phyloP scores from a whole-genome alignment of 106 monocot genomes.

The Gastrodia elata region DNA sequence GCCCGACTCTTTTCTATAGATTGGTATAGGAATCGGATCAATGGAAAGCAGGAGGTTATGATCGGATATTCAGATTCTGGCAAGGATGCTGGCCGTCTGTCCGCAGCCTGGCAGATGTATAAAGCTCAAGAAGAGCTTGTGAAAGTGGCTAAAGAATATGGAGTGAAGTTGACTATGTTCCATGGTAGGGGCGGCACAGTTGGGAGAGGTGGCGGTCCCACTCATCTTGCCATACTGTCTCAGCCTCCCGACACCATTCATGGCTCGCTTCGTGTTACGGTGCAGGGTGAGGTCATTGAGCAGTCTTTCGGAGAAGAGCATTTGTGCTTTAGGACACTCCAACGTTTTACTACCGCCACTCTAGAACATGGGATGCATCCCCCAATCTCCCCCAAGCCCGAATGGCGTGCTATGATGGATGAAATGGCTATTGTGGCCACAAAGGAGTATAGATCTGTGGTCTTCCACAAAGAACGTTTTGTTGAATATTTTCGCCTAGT shows the following conservation, averaged over 20 bases:
- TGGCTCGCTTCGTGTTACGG: slow-evolving; percentile 81
- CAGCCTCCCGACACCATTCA: slow-evolving; percentile 82
- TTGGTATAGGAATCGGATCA: slow-evolving; percentile 73
- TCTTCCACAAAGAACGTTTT: slow-evolving; percentile 84
- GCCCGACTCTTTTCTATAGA: slow-evolving; percentile 74
- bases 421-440: slow-evolving; percentile 92
- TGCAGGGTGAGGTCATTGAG: slow-evolving; percentile 94
- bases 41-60: slow-evolving; percentile 94
- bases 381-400: slow-evolving; percentile 83
- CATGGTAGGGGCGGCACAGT: slow-evolving; percentile 93
- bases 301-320: slow-evolving; percentile 96
- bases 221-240: slow-evolving; percentile 81
- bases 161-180: slow-evolving; percentile 94
- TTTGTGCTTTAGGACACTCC: slow-evolving; percentile 87
- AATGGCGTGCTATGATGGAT: slow-evolving; percentile 88
- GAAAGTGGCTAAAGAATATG: slow-evolving; percentile 72
- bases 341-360: slow-evolving; percentile 88
- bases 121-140: slow-evolving; percentile 84
- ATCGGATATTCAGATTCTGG: slow-evolving; percentile 95
- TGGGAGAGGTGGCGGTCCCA: slow-evolving; percentile 81
- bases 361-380: slow-evolving; percentile 96
- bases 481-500: slow-evolving; percentile 95
- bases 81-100: slow-evolving; percentile 83
- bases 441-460: slow-evolving; percentile 72
- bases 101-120: slow-evolving; percentile 93